These are phyloP conservation scores for Eurotiales sp. DNA, from an alignment of 2,329 filamentous ascomycete genomes.

Conservation along the genomic window DNA sequence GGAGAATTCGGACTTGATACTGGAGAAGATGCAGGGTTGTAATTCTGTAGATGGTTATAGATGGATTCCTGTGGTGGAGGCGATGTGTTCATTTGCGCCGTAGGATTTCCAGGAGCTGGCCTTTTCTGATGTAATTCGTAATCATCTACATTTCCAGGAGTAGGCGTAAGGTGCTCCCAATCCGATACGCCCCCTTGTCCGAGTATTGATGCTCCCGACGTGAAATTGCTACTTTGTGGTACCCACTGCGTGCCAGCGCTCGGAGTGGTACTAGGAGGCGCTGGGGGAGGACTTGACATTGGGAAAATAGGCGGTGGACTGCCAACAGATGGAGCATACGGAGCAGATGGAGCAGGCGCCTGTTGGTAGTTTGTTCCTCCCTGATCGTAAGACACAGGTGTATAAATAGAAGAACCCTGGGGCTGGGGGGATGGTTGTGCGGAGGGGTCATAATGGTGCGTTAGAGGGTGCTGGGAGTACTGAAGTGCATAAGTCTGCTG, in stretches of 20 bases:
- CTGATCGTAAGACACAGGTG: neutral
- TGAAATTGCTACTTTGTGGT: neutral
- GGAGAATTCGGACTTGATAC: neutral
- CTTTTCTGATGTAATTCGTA: conserved; percentile 1
- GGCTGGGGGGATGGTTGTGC: conserved; percentile 15
- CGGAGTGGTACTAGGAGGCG: neutral
- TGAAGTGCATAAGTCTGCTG: conserved; percentile 24
- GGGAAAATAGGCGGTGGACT: conserved; percentile 1
- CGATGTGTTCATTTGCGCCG: neutral
- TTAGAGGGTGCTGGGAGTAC: conserved; percentile 28
- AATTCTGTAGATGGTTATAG: neutral
- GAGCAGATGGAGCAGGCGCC: neutral
- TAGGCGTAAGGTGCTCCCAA: conserved; percentile 44
- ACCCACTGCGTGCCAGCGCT: conserved; percentile 4
- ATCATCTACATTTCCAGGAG: conserved; percentile 37
- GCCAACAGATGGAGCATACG: too few species aligned
- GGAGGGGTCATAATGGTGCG: conserved; percentile 29
- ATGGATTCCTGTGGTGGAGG: neutral
- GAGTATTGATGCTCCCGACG: conserved; percentile 31
- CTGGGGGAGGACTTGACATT: conserved; percentile 2
- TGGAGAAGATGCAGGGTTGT: conserved; percentile 1
- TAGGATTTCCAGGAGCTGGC: neutral
- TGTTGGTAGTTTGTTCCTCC: conserved; percentile 12
- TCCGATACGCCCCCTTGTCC: conserved; percentile 44
- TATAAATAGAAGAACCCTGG: neutral